phyloP scores from a whole-genome alignment of 805 yeast genomes.

The Brettanomyces nanus region DNA sequence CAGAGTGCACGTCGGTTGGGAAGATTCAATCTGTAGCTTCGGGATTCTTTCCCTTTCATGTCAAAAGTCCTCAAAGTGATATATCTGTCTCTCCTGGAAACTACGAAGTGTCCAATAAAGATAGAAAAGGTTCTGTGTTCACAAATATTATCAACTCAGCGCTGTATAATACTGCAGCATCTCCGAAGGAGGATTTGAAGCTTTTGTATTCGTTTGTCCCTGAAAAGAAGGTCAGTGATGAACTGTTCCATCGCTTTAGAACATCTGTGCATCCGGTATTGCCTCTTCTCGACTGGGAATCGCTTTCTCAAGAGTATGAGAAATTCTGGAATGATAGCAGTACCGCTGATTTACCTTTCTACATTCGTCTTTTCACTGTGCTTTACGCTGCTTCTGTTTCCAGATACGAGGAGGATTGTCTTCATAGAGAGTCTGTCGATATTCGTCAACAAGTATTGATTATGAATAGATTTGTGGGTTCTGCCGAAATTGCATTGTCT shows the following conservation, averaged over 20 bases:
- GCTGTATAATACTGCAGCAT: slow-evolving; percentile 5
- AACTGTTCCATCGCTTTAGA: slow-evolving; percentile 38
- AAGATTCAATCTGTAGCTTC: slow-evolving; percentile 7
- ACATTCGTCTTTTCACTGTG: slow-evolving; percentile 42
- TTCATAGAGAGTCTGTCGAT: slow-evolving; percentile 21
- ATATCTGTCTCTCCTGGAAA: slow-evolving; percentile 6
- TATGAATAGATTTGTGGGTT: slow-evolving; percentile 41
- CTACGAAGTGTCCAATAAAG: not conserved
- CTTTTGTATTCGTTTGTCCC: slow-evolving; percentile 36
- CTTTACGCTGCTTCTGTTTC: slow-evolving; percentile 52
- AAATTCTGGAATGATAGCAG: slow-evolving; percentile 35
- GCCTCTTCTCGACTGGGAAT: slow-evolving; percentile 41
- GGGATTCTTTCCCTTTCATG: not conserved
- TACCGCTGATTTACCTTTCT: slow-evolving; percentile 34
- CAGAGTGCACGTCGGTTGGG: slow-evolving; percentile 3
- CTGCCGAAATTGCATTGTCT: slow-evolving; percentile 40
- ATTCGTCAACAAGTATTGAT: slow-evolving; percentile 29
- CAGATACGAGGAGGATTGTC: slow-evolving; percentile 50
- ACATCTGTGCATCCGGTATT: slow-evolving; percentile 49
- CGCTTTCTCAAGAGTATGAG: slow-evolving; percentile 38
- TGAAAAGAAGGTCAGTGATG: slow-evolving; percentile 35
- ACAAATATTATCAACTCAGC: slow-evolving; percentile 20
- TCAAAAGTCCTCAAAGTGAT: slow-evolving; percentile 6
- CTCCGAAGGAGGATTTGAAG: slow-evolving; percentile 19
- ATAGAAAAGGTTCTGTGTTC: slow-evolving; percentile 17